These are phyloP conservation scores for Microcyclospora pomicola DNA, from an alignment of 2,329 filamentous ascomycete species.

Conservation along the genomic window DNA sequence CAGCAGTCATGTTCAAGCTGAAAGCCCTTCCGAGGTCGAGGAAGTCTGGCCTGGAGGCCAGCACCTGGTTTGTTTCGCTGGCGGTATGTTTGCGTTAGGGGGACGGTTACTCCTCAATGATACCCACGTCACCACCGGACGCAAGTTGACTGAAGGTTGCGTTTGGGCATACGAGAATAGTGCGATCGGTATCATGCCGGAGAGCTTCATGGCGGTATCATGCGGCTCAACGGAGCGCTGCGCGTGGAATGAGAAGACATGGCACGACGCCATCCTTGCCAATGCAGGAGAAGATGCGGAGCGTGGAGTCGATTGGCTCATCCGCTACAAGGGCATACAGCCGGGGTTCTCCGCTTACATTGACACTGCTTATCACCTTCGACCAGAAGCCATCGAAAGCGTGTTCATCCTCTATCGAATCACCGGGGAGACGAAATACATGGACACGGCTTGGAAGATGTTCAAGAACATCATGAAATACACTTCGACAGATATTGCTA, in stretches of 20 bases:
- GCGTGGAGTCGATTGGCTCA: conserved; percentile 20
- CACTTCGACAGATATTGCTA: conserved; percentile 33
- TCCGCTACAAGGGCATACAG: conserved; percentile 25
- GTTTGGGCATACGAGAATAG: conserved; percentile 49
- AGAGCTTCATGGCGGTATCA: conserved; percentile 39
- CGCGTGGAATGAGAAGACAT: conserved; percentile 23
- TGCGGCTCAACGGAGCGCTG: conserved; percentile 24
- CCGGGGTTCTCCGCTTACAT: conserved; percentile 30
- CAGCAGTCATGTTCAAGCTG: conserved; percentile 29
- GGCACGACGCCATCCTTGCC: conserved; percentile 42
- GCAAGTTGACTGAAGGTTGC: conserved; percentile 45
- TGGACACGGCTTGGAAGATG: conserved; percentile 37
- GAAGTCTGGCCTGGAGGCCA: conserved; percentile 34
- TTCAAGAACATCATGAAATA: conserved; percentile 31
- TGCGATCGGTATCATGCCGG: conserved; percentile 47
- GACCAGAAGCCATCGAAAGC: conserved; percentile 47
- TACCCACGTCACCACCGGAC: conserved; percentile 41
- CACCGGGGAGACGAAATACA: conserved; percentile 38
- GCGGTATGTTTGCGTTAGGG: conserved; percentile 49
- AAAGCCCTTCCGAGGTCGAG: conserved; percentile 22
- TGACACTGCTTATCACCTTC: conserved; percentile 34
- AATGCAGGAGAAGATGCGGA: conserved; percentile 18
- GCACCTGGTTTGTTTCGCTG: conserved; percentile 46
- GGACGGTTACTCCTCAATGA: conserved; percentile 43
- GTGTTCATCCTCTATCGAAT: conserved; percentile 48